phyloP scores from a whole-genome alignment of 208 protist genomes.

The Trypanosoma cruzi region DNA sequence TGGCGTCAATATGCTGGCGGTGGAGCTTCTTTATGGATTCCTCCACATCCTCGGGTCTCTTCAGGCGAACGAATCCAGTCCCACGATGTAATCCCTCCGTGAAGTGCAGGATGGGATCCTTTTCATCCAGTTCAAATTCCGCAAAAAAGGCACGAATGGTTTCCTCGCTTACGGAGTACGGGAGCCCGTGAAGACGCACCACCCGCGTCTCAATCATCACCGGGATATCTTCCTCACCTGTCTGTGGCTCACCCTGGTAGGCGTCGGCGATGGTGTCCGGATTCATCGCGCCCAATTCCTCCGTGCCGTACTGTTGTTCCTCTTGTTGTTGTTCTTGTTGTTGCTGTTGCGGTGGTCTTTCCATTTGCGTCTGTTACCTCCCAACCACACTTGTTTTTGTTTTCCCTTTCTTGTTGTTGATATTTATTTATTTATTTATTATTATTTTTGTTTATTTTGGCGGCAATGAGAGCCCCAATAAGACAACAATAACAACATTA shows the following conservation, averaged over 20 bases:
- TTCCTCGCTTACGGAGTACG: slow-evolving; percentile 37
- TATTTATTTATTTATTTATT: too few species aligned
- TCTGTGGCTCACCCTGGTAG: background rate
- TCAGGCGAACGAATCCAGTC: slow-evolving; percentile 43
- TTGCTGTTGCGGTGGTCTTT: background rate
- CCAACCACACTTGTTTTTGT: background rate
- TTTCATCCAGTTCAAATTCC: slow-evolving; percentile 30
- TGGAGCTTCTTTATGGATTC: slow-evolving; percentile 36
- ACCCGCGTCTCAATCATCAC: slow-evolving; percentile 4
- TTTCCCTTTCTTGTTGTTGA: too few species aligned
- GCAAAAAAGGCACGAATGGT: slow-evolving; percentile 46
- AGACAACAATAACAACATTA: too few species aligned
- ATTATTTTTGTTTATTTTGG: background rate
- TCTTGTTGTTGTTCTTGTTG: background rate
- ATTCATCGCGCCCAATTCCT: background rate
- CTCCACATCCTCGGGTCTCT: slow-evolving; percentile 30
- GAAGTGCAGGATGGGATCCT: slow-evolving; percentile 38
- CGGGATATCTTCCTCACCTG: background rate
- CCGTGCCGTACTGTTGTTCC: background rate
- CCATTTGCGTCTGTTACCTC: background rate
- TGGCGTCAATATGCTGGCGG: slow-evolving; percentile 39
- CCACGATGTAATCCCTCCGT: slow-evolving; percentile 40
- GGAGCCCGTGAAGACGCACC: slow-evolving; percentile 45
- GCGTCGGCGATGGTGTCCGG: background rate
- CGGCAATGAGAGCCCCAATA: too few species aligned